A percentile compares a stretch with the other conserved stretches of the same genome.
These are phyloP conservation scores for Agrocybe pediades DNA, from an alignment of 768 basidiomycete species.

Conservation along the genomic window DNA sequence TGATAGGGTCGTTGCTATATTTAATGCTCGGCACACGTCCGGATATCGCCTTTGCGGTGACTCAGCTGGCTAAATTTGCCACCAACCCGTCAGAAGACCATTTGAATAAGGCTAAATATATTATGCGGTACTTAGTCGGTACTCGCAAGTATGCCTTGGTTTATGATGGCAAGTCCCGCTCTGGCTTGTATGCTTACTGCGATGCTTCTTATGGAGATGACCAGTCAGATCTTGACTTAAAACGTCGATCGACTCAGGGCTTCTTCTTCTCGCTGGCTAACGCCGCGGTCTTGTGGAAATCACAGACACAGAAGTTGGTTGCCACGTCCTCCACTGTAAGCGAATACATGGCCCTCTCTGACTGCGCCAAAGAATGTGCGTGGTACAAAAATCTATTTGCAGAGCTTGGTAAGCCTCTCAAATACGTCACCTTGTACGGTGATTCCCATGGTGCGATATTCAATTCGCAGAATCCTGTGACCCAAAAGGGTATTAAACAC, in stretches of 20 bases:
- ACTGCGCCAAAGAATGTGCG: constrained; percentile 3
- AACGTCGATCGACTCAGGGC: no score
- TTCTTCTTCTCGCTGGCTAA: no score
- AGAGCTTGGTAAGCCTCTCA: constrained; percentile 2
- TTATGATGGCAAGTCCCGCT: constrained; percentile 19
- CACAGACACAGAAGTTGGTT: constrained; percentile 30
- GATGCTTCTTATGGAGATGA: constrained; percentile 14
- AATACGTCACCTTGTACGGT: constrained; percentile 1
- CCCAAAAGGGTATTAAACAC: constrained; percentile 14
- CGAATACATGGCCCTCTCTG: constrained; percentile 10
- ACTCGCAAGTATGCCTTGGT: constrained; percentile 18
- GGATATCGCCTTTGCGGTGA: constrained; percentile 26
- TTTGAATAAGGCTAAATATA: constrained; percentile 35
- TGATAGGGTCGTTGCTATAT: constrained; percentile 8
- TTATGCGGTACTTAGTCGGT: constrained; percentile 37
- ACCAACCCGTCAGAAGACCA: constrained; percentile 33
- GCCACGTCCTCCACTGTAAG: constrained; percentile 7
- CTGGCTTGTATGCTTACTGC: constrained; percentile 23
- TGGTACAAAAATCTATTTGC: background rate
- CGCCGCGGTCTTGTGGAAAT: constrained; percentile 29
- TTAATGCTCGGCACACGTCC: constrained; percentile 17
- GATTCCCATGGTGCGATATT: constrained; percentile 16
- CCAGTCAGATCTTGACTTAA: no score
- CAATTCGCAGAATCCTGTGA: constrained; percentile 11
- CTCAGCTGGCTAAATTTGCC: constrained; percentile 28